A percentile compares a stretch with the other conserved stretches of the same genome.
Evolutionary conservation across 2,329 filamentous ascomycete species (phyloP).

Genomic region (Talaromyces rugulosus): DNA sequence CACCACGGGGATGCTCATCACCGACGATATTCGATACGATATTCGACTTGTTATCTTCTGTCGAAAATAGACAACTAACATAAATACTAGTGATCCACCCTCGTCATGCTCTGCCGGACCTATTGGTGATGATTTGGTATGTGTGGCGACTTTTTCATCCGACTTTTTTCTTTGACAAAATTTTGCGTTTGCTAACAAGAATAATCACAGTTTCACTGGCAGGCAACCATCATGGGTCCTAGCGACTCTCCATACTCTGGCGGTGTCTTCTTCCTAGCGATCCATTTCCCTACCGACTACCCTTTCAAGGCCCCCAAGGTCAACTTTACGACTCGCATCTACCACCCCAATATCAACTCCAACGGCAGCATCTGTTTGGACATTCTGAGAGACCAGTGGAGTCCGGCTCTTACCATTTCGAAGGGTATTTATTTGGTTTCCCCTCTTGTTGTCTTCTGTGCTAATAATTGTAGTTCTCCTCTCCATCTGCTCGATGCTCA

Average conservation of each 20-base stretch:
- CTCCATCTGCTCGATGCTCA: constrained; percentile 99
- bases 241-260: constrained; percentile 97
- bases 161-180: neutral
- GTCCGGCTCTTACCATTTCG: constrained; percentile 93
- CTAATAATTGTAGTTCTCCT: constrained; percentile 65
- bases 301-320: constrained; percentile 99
- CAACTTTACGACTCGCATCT: constrained; percentile 99
- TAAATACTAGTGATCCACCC: constrained; percentile 75
- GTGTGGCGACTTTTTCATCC: constrained; percentile 29
- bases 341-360: constrained; percentile 99
- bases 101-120: constrained; percentile 98
- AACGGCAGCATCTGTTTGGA: constrained; percentile 99
- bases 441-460: neutral
- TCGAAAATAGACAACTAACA: neutral
- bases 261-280: constrained; percentile 97
- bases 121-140: constrained; percentile 95
- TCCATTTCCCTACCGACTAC: constrained; percentile 99
- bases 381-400: constrained; percentile 98
- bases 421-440: constrained; percentile 63
- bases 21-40: neutral
- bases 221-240: constrained; percentile 99
- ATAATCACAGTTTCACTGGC: constrained; percentile 89
- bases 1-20: neutral
- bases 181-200: constrained; percentile 2
- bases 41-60: neutral